Conservation (phyloP, 2,329 filamentous ascomycete species). For the Cyphellophora attinorum region DNA sequence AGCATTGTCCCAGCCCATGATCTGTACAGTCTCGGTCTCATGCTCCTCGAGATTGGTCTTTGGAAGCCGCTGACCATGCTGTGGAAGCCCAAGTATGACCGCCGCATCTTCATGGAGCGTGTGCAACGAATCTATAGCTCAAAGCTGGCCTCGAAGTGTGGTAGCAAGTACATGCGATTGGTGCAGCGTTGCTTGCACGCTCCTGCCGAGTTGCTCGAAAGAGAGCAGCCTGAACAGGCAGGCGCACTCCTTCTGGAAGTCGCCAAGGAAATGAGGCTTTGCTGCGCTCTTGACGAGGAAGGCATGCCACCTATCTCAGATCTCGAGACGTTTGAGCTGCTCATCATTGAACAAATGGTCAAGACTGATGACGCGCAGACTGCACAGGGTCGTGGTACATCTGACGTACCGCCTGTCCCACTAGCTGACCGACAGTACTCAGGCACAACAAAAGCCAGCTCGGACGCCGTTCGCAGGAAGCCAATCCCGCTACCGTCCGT, state of each 20-base stretch:
- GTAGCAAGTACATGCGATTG: constrained; percentile 52
- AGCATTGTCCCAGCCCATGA: constrained; percentile 36
- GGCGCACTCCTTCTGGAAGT: constrained; percentile 17
- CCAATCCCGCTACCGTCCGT: constrained; percentile 1
- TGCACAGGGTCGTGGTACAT: not conserved
- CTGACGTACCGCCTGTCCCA: not conserved
- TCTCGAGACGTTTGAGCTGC: constrained; percentile 17
- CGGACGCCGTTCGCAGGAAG: constrained; percentile 3
- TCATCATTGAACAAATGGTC: constrained; percentile 17
- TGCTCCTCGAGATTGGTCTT: constrained; percentile 54
- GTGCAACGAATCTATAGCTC: constrained; percentile 55
- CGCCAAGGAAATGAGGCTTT: constrained; percentile 16
- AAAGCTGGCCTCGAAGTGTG: constrained; percentile 53
- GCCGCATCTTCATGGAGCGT: constrained; percentile 52
- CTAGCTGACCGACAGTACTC: not conserved
- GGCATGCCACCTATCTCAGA: constrained; percentile 17
- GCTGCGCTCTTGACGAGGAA: constrained; percentile 17
- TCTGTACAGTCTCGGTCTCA: constrained; percentile 52
- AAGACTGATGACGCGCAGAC: constrained; percentile 11
- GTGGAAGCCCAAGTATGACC: constrained; percentile 56
- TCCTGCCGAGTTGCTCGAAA: constrained; percentile 28
- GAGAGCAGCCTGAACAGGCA: constrained; percentile 16
- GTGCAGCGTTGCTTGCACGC: constrained; percentile 53
- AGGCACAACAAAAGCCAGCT: constrained; percentile 2
- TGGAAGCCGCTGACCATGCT: constrained; percentile 54